These are phyloP conservation scores for Penicillium subrubescens DNA, from an alignment of 495 filamentous ascomycete species.

Conservation along the genomic window DNA sequence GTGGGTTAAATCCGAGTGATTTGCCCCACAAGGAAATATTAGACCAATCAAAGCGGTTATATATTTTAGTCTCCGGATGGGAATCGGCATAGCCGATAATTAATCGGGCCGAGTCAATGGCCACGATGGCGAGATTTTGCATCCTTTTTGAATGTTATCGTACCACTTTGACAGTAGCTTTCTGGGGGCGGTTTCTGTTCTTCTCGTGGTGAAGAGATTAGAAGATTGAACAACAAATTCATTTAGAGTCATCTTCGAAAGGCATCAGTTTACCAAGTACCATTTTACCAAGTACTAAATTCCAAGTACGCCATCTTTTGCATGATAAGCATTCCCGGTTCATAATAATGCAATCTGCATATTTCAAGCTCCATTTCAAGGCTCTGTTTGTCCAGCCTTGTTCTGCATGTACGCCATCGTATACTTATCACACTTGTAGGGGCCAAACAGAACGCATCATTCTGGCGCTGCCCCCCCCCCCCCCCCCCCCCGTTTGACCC, in stretches of 20 bases:
- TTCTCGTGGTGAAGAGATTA: too few species aligned
- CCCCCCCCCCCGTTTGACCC: constrained; percentile 3
- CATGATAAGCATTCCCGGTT: background rate
- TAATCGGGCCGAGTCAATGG: constrained; percentile 18
- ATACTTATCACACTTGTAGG: background rate
- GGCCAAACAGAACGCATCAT: background rate
- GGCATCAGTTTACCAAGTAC: too few species aligned
- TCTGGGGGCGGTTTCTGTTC: background rate
- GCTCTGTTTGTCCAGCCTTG: background rate
- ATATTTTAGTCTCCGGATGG: background rate
- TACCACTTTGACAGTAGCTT: background rate
- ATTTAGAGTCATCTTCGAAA: background rate
- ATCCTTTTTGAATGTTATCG: background rate
- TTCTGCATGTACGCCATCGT: background rate
- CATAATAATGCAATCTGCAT: too few species aligned
- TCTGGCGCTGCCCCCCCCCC: background rate
- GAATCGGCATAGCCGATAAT: constrained; percentile 5
- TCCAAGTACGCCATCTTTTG: background rate
- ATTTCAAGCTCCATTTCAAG: background rate
- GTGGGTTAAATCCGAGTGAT: background rate
- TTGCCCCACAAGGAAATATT: background rate
- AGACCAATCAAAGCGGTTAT: background rate
- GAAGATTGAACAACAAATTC: too few species aligned
- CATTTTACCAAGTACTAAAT: background rate
- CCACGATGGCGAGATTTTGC: background rate